Conservation (phyloP, 768 basidiomycete genomes). For the Pisolithus orientalis region DNA sequence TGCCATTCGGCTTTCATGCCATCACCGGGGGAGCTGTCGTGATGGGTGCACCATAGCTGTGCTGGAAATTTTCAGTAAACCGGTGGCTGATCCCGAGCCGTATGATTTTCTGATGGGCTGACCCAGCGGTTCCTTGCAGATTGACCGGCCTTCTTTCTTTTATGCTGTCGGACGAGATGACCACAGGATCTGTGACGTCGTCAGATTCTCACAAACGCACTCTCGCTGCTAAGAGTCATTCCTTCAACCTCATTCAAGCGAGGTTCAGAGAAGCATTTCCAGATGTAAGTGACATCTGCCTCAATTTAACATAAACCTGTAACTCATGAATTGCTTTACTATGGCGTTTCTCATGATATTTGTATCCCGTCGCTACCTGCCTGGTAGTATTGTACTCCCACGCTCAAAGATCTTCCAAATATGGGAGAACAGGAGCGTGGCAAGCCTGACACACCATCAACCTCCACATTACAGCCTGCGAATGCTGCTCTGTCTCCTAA, state of each 20-base stretch:
- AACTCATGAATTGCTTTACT: slow-evolving; percentile 13
- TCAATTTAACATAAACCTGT: slow-evolving; percentile 11
- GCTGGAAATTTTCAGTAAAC: background rate
- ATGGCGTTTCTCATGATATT: slow-evolving; percentile 10
- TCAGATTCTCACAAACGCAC: slow-evolving; percentile 70
- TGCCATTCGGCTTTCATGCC: background rate
- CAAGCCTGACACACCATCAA: slow-evolving; percentile 30
- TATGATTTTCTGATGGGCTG: slow-evolving; percentile 2
- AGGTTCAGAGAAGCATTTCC: slow-evolving; percentile 87
- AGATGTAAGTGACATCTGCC: slow-evolving; percentile 52
- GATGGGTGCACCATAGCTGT: too few species aligned
- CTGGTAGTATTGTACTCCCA: slow-evolving; percentile 61
- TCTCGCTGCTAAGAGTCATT: slow-evolving; percentile 75
- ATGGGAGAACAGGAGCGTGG: slow-evolving; percentile 84
- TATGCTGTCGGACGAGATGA: slow-evolving; percentile 96
- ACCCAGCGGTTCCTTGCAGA: slow-evolving; percentile 35
- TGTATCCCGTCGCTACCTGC: slow-evolving; percentile 10
- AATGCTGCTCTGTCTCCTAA: slow-evolving; percentile 10
- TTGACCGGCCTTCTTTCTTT: slow-evolving; percentile 90
- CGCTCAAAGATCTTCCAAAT: slow-evolving; percentile 75
- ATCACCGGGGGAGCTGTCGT: background rate
- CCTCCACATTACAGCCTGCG: slow-evolving; percentile 10
- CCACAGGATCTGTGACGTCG: slow-evolving; percentile 85
- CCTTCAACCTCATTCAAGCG: slow-evolving; percentile 75
- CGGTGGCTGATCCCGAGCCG: background rate